Evolutionary conservation across 2,329 filamentous ascomycete genomes (phyloP).

Genomic region (Corinectria fuckeliana): DNA sequence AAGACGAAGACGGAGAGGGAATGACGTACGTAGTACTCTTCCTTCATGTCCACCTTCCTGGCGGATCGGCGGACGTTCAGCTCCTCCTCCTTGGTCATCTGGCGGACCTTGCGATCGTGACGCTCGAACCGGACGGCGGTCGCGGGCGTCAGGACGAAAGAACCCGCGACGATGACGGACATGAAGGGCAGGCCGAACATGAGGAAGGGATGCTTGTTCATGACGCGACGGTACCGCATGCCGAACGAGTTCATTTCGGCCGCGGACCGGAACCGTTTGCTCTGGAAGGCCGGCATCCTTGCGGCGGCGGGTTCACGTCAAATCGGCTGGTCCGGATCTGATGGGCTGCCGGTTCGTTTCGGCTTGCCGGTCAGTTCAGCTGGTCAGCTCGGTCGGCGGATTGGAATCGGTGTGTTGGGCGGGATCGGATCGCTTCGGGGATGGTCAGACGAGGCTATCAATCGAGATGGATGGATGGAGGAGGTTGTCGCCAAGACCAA

Average conservation of each 20-base stretch:
- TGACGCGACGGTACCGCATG: constrained; percentile 74
- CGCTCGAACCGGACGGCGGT: constrained; percentile 93
- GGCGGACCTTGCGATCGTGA: constrained; percentile 86
- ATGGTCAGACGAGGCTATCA: not conserved
- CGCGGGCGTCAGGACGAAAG: constrained; percentile 92
- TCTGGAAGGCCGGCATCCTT: constrained; percentile 62
- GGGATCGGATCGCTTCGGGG: not conserved
- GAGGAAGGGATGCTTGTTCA: constrained; percentile 83
- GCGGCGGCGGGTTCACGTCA: constrained; percentile 3
- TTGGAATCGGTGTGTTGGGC: not conserved
- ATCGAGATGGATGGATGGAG: constrained; percentile 7
- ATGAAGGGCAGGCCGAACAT: constrained; percentile 96
- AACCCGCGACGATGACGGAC: constrained; percentile 85
- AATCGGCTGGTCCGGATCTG: not conserved
- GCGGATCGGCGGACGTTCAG: constrained; percentile 77
- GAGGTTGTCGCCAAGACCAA: constrained; percentile 9
- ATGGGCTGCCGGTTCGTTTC: not conserved
- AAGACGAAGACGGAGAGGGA: not conserved
- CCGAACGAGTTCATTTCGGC: constrained; percentile 73
- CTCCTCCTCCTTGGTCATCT: constrained; percentile 85
- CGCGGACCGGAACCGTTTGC: constrained; percentile 73
- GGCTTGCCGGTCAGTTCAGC: constrained; percentile 1
- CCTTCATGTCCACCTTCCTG: constrained; percentile 78
- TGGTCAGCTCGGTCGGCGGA: not conserved
- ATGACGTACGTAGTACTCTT: constrained; percentile 81